A percentile compares a stretch with the other conserved stretches of the same genome.
These are phyloP conservation scores for Coffea eugenioides DNA, from an alignment of 257 asterid genomes.

Conservation along the genomic window DNA sequence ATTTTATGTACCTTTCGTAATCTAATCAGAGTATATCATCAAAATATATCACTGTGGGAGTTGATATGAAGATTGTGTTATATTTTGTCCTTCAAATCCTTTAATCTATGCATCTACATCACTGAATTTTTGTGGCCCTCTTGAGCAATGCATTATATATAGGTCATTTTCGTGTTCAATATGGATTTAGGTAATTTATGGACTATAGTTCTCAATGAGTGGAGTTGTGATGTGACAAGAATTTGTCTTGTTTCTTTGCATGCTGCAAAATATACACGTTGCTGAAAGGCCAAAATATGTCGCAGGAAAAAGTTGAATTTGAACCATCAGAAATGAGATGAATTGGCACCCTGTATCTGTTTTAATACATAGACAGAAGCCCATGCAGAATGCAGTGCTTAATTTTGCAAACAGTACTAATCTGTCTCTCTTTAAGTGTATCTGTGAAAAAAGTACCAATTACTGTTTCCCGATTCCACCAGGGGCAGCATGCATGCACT, in stretches of 20 bases:
- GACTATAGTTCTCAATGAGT: background rate
- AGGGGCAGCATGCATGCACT: background rate
- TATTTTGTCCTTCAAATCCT: no score
- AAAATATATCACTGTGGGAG: no score
- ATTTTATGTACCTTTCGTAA: no score
- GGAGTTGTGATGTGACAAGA: background rate
- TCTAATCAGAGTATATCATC: no score
- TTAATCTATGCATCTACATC: no score
- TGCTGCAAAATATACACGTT: background rate
- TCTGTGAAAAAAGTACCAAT: slow-evolving; percentile 1
- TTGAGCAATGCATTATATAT: no score
- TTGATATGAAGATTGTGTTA: no score
- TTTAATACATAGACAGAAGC: slow-evolving; percentile 1
- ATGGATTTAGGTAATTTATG: no score
- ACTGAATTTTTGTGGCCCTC: no score
- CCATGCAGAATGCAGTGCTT: slow-evolving; percentile 12
- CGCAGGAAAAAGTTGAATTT: background rate
- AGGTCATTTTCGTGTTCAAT: no score
- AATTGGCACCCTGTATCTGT: slow-evolving; percentile 4
- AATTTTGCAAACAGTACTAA: background rate
- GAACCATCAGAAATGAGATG: background rate
- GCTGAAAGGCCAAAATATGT: background rate
- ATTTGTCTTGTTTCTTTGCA: background rate
- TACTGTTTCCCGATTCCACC: slow-evolving; percentile 15
- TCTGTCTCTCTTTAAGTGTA: background rate